Percentiles rank a stretch among this genome's conserved stretches.
Conservation (phyloP, 208 protist genomes). For the Trypanosoma lewisi region DNA sequence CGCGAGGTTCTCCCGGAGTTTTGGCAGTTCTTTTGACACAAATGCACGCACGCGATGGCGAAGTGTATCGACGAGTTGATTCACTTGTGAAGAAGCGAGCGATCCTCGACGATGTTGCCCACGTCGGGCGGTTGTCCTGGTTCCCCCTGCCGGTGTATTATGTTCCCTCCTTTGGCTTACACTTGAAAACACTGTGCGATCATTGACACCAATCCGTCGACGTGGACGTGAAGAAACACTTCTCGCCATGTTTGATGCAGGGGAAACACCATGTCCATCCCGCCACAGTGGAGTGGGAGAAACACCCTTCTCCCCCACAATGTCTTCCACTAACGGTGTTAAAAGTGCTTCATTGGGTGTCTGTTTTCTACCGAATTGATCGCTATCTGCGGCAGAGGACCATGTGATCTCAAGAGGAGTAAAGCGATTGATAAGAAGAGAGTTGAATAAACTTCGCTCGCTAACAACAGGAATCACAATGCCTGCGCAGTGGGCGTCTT, state of each 20-base stretch:
- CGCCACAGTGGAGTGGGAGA: background rate
- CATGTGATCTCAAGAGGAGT: conserved; percentile 6
- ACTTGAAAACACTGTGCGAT: background rate
- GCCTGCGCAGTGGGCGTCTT: conserved; percentile 4
- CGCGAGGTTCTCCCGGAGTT: background rate
- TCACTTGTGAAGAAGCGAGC: background rate
- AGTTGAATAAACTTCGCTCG: conserved; percentile 25
- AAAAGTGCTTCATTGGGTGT: background rate
- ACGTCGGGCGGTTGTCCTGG: background rate
- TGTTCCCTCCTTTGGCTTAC: background rate
- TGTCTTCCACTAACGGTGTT: background rate
- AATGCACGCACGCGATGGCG: background rate
- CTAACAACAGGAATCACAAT: conserved; percentile 12
- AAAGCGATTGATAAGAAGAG: conserved; percentile 28
- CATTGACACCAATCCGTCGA: background rate
- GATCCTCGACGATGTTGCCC: background rate
- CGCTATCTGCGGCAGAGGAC: background rate
- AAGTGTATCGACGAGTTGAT: background rate
- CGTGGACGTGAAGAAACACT: background rate
- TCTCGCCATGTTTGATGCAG: background rate
- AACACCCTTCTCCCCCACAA: background rate
- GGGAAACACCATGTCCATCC: background rate
- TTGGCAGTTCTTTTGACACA: background rate
- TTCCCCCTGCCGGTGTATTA: background rate
- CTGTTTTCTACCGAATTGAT: background rate